A percentile compares a stretch with the other conserved stretches of the same genome.
phyloP scores from a whole-genome alignment of 129 eudicot genomes.

The Arctium minus region DNA sequence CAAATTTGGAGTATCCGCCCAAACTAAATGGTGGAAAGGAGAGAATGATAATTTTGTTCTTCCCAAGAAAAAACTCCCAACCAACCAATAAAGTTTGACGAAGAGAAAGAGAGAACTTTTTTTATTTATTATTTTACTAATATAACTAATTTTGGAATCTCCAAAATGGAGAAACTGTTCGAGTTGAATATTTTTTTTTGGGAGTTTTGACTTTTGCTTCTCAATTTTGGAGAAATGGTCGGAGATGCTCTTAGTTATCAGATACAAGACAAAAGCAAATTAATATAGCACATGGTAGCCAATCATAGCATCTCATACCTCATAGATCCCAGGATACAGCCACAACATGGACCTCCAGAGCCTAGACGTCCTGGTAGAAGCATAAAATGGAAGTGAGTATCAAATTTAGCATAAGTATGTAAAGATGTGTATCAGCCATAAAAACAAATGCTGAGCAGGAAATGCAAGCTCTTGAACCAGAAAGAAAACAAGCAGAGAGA shows the following conservation, averaged over 20 bases:
- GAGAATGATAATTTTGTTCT: too few relatives aligned
- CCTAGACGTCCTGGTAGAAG: slow-evolving; percentile 49
- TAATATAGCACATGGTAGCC: background rate
- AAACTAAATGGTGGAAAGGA: too few relatives aligned
- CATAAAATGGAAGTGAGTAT: background rate
- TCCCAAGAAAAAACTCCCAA: too few relatives aligned
- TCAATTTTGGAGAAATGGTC: background rate
- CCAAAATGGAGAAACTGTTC: background rate
- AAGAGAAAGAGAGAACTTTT: background rate
- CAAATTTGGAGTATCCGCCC: too few relatives aligned
- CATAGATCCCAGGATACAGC: slow-evolving; percentile 94
- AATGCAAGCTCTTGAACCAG: background rate
- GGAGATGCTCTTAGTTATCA: background rate
- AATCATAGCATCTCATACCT: slow-evolving; percentile 42
- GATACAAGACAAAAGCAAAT: background rate
- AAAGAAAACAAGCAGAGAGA: background rate
- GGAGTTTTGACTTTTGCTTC: background rate
- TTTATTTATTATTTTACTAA: background rate
- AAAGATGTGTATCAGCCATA: background rate
- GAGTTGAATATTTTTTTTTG: background rate
- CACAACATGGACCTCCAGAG: slow-evolving; percentile 74
- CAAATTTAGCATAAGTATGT: background rate
- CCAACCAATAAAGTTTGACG: background rate
- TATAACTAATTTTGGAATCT: background rate
- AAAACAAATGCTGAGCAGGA: background rate